A percentile compares a stretch with the other conserved stretches of the same genome.
These are phyloP conservation scores for Kingdonia uniflora DNA, from an alignment of 164 flowering plant species.

Conservation along the genomic window DNA sequence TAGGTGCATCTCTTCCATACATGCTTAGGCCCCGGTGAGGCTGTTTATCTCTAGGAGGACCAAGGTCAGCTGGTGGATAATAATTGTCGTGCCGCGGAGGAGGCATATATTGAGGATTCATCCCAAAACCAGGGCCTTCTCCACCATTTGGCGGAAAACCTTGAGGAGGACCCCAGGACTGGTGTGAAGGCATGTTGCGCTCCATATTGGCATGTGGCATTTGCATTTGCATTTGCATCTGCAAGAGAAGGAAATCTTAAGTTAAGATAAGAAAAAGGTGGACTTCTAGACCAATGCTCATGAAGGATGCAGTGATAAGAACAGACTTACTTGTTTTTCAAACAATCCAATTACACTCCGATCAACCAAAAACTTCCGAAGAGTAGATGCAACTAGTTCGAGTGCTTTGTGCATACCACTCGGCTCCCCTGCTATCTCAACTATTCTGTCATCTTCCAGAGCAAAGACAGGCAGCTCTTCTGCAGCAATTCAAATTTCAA, in stretches of 20 bases:
- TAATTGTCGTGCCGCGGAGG: slow-evolving; percentile 72
- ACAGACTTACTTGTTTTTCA: slow-evolving; percentile 60
- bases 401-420: slow-evolving; percentile 65
- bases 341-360: slow-evolving; percentile 67
- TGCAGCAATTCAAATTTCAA: slow-evolving; percentile 19
- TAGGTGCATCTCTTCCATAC: slow-evolving; percentile 69
- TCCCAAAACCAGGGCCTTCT: slow-evolving; percentile 58
- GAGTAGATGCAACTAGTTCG: slow-evolving; percentile 73
- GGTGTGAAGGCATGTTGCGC: slow-evolving; percentile 54
- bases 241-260: slow-evolving; percentile 5
- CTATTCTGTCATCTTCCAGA: slow-evolving; percentile 84
- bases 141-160: slow-evolving; percentile 45
- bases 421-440: slow-evolving; percentile 83
- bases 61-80: slow-evolving; percentile 54
- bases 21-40: slow-evolving; percentile 62
- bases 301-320: background rate
- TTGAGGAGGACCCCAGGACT: slow-evolving; percentile 80
- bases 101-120: slow-evolving; percentile 61
- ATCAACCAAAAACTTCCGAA: slow-evolving; percentile 88
- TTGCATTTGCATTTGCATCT: slow-evolving; percentile 89
- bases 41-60: slow-evolving; percentile 60
- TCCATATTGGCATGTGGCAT: slow-evolving; percentile 51
- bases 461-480: slow-evolving; percentile 83
- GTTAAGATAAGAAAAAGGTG: background rate
- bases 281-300: background rate